Conservation (phyloP, 257 asterid species). For the Verbascum thapsus region DNA sequence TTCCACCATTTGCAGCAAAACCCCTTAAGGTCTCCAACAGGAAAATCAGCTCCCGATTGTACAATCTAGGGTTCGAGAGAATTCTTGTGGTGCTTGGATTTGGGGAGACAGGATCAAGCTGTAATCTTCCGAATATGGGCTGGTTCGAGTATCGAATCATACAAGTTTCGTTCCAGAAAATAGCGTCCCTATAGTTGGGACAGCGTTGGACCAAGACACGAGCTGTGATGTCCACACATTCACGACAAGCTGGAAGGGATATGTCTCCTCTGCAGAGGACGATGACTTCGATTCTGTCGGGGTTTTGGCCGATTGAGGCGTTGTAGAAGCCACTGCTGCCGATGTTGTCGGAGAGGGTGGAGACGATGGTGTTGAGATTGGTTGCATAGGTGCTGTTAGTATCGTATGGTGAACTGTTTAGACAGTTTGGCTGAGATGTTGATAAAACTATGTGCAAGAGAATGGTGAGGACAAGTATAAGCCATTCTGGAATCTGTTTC, state of each 20-base stretch:
- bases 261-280: conserved; percentile 36
- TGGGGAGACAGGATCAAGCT: not conserved
- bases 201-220: not conserved
- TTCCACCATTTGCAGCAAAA: conserved; percentile 17
- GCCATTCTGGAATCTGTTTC: too few species aligned
- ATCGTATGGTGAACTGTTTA: not conserved
- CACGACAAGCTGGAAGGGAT: conserved; percentile 16
- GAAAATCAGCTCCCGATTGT: conserved; percentile 1
- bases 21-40: conserved; percentile 18
- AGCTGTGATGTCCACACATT: conserved; percentile 16
- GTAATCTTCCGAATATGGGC: conserved; percentile 8
- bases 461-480: conserved; percentile 2
- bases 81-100: not conserved
- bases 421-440: not conserved
- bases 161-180: conserved; percentile 17
- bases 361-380: conserved; percentile 27
- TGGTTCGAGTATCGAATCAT: conserved; percentile 23
- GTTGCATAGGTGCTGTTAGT: conserved; percentile 23
- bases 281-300: conserved; percentile 20
- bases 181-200: conserved; percentile 14
- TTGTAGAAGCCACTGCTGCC: conserved; percentile 22
- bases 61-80: not conserved
- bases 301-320: conserved; percentile 19
- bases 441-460: not conserved
- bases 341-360: conserved; percentile 16